Evolutionary conservation across 805 yeast species (phyloP), one percentile per base, ranked within the genome.

Genomic region (Metschnikowia colocasiae): DNA sequence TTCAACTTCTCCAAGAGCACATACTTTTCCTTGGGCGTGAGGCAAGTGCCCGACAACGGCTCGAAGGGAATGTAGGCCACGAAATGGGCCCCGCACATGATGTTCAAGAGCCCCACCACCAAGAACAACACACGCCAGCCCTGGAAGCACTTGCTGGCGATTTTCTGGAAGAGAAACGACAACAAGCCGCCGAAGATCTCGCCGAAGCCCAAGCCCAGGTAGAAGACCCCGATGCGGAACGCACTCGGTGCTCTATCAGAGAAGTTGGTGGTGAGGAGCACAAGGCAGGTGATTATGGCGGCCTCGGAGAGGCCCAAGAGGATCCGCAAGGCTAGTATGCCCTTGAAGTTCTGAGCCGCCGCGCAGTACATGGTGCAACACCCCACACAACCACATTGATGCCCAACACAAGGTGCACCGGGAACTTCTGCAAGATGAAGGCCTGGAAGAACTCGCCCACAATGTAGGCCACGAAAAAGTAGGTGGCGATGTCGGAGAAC

Each of bases 121-220:
- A 59, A 44, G 39, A 56, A 59, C 51, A 57, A 49, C 26, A 59
- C 48, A 41, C 55, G 48, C 61, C 61, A 59, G 4, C 60, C 57
- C 29, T 46, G 31, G 20, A 58, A 29, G 8, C 54, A 40, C 8
- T 51, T 39, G 33, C 46, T 43, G 25, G 49, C 31, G n/a, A 57
- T 56, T 25, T 45, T 46, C 40, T 58, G 60, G 37, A 57, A 55
- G 27, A 43, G 41, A 44, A 45, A 59, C 31, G 59, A 56, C 32
- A 59, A 43, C 18, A 59, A 33, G 16, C 57, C 60, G 10, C 62
- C 62, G 23, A 52, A 16, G 4, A 59, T 56, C 39, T 58, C 59
- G 31, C 59, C 62, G 19, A 58, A 39, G 2, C 61, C 62, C 37
- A 56, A 44, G 10, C 61, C 59, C 45, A 45, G 37, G 35, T 47